Evolutionary conservation across 768 basidiomycete genomes (phyloP), one percentile per base, ranked within the genome.

Genomic region (Naganishia randhawae): DNA sequence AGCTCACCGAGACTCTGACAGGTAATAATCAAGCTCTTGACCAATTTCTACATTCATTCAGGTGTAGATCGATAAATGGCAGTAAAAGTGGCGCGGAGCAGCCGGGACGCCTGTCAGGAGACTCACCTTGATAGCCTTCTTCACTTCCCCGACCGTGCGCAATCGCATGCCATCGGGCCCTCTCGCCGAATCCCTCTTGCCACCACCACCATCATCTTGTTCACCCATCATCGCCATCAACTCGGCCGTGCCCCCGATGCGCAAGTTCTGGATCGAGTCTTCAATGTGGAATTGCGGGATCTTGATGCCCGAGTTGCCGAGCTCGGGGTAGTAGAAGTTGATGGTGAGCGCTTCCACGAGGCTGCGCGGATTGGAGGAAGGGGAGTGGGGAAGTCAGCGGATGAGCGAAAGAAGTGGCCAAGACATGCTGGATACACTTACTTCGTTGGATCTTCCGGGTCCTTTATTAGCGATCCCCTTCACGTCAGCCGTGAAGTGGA

Each of bases 311-410:
- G 67, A 48, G 25, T 57, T 50, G 16, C 57, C 41, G 50, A 68
- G 5, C 19, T 61, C 32, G 10, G 67, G 67, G 57, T 68, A 68
- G 45, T 68, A 45, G 42, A 70, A 70, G 54, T 55, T 61, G 65
- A 66, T 50, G 42, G 69, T 70, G 35, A 70, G 39, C 16, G 69
- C 53, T 66, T 70, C 69, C 3, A 70, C 57, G 10, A 70, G 57
- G 32, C 69, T 70, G 29, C 89, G 81, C 52, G 41, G 52, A n/a
- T 29, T 32, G 39, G 29, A 5, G 29, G 5, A 17, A 32, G 29
- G 27, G 29, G 50, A 17, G n/a, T 32, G 9, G 1, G 22, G 63
- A n/a, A 32, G 16, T 9, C 16, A 3, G 45, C n/a, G 11, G 29
- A 9, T 10, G 42, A n/a, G n/a, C n/a, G n/a, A n/a, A n/a, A n/a